Evolutionary conservation across 2,329 filamentous ascomycete species (phyloP).

Genomic region (Fusarium tanahbumbuense): DNA sequence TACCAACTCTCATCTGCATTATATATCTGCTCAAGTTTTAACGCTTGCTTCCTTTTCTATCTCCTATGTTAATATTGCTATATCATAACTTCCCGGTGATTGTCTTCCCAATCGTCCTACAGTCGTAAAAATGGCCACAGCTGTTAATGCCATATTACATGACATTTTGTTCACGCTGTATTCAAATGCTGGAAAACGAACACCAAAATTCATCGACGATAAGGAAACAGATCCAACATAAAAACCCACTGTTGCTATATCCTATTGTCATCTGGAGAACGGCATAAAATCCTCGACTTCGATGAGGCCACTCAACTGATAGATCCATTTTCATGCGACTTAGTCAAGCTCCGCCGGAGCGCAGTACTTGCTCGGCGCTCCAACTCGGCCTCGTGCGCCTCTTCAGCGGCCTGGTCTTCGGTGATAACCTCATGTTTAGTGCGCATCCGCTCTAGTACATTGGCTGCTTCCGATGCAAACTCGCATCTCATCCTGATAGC

Average conservation of each 20-base stretch:
- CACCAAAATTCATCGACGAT: neutral
- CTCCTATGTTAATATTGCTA: neutral
- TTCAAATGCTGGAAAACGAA: neutral
- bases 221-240: neutral
- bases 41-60: neutral
- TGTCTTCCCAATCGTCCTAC: neutral
- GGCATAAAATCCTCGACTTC: neutral
- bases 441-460: slow-evolving; percentile 63
- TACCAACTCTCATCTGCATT: slow-evolving; percentile 9
- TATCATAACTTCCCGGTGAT: neutral
- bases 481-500: slow-evolving; percentile 74
- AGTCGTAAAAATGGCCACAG: neutral
- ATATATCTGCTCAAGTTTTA: neutral
- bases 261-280: neutral
- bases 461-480: slow-evolving; percentile 74
- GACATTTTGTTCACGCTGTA: neutral
- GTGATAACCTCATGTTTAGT: slow-evolving; percentile 46
- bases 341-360: slow-evolving; percentile 35
- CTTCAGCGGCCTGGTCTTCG: slow-evolving; percentile 46
- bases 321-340: slow-evolving; percentile 17
- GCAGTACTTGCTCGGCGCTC: slow-evolving; percentile 42
- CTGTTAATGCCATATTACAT: neutral
- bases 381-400: slow-evolving; percentile 43
- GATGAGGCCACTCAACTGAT: neutral
- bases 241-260: neutral